Conservation (phyloP, 139 green algal genomes). For the Picochlorum sp. region DNA sequence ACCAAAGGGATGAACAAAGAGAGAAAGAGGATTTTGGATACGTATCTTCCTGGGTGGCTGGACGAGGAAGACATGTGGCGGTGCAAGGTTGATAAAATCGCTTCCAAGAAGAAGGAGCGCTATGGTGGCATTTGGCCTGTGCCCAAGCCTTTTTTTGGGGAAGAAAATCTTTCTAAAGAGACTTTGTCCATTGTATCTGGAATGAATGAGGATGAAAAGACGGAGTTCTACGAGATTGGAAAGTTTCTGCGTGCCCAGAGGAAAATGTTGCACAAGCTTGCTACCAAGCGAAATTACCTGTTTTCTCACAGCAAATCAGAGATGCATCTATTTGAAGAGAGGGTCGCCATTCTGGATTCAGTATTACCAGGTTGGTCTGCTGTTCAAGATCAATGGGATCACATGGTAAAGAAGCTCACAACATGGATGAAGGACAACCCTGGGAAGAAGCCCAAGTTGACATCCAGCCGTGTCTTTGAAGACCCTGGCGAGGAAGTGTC, state of each 20-base stretch:
- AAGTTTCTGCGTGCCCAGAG: background rate
- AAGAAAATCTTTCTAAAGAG: too few relatives aligned
- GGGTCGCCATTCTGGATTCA: background rate
- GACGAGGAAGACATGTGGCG: background rate
- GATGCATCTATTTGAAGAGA: background rate
- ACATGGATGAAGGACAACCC: too few relatives aligned
- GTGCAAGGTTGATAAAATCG: background rate
- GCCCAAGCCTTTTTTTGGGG: too few relatives aligned
- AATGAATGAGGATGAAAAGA: background rate
- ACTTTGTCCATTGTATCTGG: background rate
- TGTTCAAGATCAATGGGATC: background rate
- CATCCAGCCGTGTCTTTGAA: too few relatives aligned
- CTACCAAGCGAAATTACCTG: background rate
- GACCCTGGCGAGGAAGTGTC: too few relatives aligned
- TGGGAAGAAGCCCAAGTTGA: too few relatives aligned
- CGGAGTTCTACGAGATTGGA: background rate
- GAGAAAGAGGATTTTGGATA: background rate
- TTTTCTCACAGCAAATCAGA: background rate
- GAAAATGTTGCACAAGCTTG: background rate
- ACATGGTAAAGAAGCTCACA: too few relatives aligned
- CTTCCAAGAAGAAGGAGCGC: background rate
- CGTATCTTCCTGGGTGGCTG: background rate
- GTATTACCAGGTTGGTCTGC: background rate
- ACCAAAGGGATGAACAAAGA: background rate
- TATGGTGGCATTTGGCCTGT: background rate